Evolutionary conservation across 2,329 filamentous ascomycete genomes (phyloP).

Genomic region (Juglanconis juglandina): DNA sequence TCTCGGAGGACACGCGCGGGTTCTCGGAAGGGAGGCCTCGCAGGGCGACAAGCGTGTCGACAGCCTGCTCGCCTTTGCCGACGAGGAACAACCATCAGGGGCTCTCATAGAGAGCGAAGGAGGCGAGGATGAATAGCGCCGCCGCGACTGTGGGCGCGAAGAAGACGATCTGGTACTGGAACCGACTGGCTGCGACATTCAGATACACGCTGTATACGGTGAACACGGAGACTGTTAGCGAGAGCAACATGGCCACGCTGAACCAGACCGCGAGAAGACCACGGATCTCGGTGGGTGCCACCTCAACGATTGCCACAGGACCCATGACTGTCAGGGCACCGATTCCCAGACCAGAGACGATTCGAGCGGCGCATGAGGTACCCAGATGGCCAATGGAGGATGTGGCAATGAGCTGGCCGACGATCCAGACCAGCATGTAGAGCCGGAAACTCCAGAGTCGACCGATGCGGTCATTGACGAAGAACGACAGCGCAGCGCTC

Average conservation of each 20-base stretch:
- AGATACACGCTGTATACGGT: constrained; percentile 32
- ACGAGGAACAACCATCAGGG: constrained; percentile 33
- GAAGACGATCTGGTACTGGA: constrained; percentile 30
- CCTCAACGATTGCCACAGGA: constrained; percentile 36
- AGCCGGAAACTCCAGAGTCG: constrained; percentile 37
- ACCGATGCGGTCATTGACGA: constrained; percentile 37
- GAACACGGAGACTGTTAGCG: constrained; percentile 30
- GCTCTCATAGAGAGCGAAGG: constrained; percentile 31
- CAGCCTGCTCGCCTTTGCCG: constrained; percentile 27
- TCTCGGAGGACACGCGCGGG: constrained; percentile 25
- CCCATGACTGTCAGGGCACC: constrained; percentile 36
- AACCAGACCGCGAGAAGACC: constrained; percentile 37
- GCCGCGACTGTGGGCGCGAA: constrained; percentile 30
- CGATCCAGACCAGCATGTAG: constrained; percentile 33
- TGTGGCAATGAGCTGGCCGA: constrained; percentile 32
- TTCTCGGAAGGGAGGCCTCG: constrained; percentile 30
- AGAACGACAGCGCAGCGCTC: constrained; percentile 31
- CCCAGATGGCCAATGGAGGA: constrained; percentile 25
- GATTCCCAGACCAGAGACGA: constrained; percentile 36
- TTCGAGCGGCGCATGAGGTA: constrained; percentile 33
- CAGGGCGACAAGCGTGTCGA: constrained; percentile 25
- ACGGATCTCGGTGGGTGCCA: constrained; percentile 36
- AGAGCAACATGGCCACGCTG: constrained; percentile 33
- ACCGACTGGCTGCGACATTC: constrained; percentile 24
- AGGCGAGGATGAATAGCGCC: constrained; percentile 25